Evolutionary conservation across 2,329 filamentous ascomycete genomes (phyloP).

Genomic region (Nothophoma quercina): DNA sequence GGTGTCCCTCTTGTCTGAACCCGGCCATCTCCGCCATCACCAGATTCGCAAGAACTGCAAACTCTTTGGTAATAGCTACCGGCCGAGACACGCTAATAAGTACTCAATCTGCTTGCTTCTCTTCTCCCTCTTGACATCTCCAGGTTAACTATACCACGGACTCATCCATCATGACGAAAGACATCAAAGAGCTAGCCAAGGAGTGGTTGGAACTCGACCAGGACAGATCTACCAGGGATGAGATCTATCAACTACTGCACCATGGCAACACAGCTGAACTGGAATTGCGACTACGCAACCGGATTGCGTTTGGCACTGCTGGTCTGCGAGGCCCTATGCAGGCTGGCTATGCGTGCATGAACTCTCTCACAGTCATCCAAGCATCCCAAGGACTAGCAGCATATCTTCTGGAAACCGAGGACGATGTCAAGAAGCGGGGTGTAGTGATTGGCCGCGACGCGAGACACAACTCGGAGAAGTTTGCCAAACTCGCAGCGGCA

Average conservation of each 20-base stretch:
- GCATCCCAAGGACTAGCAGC: constrained; percentile 71
- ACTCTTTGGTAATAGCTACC: constrained; percentile 15
- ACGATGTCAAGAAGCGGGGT: constrained; percentile 53
- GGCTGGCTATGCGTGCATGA: constrained; percentile 69
- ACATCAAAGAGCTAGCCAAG: constrained; percentile 55
- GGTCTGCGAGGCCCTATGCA: constrained; percentile 71
- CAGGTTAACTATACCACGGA: neutral
- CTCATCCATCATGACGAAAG: constrained; percentile 35
- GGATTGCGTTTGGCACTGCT: constrained; percentile 69
- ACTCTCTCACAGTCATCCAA: constrained; percentile 66
- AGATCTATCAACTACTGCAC: constrained; percentile 62
- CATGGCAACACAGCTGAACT: constrained; percentile 57
- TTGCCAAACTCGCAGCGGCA: constrained; percentile 66
- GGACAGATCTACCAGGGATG: constrained; percentile 60
- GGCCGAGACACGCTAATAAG: constrained; percentile 14
- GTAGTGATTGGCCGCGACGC: constrained; percentile 70
- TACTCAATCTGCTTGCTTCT: neutral
- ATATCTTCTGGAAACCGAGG: constrained; percentile 60
- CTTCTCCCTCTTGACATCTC: neutral
- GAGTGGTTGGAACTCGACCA: constrained; percentile 67
- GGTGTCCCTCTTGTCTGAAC: constrained; percentile 7
- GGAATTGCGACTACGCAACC: constrained; percentile 60
- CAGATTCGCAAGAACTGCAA: constrained; percentile 30
- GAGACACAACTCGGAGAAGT: constrained; percentile 67
- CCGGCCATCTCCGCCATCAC: constrained; percentile 41